Evolutionary conservation across 495 filamentous ascomycete genomes (phyloP).

Genomic region (Hypoxylon crocopeplum): DNA sequence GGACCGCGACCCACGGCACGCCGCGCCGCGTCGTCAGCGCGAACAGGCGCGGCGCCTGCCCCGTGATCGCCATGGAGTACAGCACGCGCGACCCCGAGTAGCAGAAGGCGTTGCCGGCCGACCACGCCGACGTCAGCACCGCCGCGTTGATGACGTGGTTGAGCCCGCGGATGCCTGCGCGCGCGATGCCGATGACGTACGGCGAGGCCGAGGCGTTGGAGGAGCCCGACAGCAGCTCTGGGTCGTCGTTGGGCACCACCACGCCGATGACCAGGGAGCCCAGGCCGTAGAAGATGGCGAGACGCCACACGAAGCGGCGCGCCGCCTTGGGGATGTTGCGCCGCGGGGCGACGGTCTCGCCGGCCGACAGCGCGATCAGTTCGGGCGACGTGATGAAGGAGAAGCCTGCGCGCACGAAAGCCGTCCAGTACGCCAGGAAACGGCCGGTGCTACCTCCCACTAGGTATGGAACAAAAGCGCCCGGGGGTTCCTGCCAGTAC

Average conservation of each 20-base stretch:
- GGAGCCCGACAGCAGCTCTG: constrained; percentile 56
- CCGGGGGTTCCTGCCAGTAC: constrained; percentile 72
- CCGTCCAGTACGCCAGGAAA: constrained; percentile 57
- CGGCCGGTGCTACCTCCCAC: constrained; percentile 54
- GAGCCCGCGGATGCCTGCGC: constrained; percentile 51
- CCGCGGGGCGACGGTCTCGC: constrained; percentile 78
- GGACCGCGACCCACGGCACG: constrained; percentile 68
- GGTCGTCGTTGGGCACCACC: constrained; percentile 65
- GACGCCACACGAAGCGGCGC: constrained; percentile 71
- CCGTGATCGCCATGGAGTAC: constrained; percentile 68
- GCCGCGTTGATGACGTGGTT: constrained; percentile 58
- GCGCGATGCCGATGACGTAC: constrained; percentile 58
- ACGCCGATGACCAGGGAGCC: constrained; percentile 75
- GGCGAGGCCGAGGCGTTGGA: constrained; percentile 70
- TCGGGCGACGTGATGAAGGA: constrained; percentile 59
- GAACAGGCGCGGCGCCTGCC: constrained; percentile 69
- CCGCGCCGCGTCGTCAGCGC: constrained; percentile 59
- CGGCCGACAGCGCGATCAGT: constrained; percentile 69
- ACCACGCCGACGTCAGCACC: constrained; percentile 59
- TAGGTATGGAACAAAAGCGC: constrained; percentile 69
- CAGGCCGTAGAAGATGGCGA: constrained; percentile 76
- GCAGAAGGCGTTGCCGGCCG: constrained; percentile 76
- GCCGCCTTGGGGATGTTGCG: constrained; percentile 77
- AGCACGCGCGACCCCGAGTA: constrained; percentile 84
- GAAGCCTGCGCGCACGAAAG: constrained; percentile 55